Conservation (phyloP, 108 stramenopile species). For the Skeletonema costatum region DNA sequence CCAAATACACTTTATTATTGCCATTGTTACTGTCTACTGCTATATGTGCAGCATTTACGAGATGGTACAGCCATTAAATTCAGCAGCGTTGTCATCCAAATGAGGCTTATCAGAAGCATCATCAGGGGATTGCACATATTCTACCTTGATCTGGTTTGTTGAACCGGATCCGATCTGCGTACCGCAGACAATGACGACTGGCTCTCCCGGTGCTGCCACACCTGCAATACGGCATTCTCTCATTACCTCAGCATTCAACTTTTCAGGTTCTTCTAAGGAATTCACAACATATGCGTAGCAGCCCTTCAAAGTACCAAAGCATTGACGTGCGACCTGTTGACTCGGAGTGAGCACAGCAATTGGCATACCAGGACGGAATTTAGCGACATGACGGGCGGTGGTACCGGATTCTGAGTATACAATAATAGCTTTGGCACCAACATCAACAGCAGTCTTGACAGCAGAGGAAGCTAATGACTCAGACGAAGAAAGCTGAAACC, state of each 20-base stretch:
- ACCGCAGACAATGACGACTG: conserved; percentile 90
- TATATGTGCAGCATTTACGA: background rate
- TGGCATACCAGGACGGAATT: conserved; percentile 94
- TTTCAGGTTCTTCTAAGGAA: conserved; percentile 69
- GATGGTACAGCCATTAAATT: background rate
- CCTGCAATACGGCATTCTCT: conserved; percentile 32
- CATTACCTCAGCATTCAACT: conserved; percentile 38
- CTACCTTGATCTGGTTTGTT: conserved; percentile 83
- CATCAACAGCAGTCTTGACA: conserved; percentile 96
- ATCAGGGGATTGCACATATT: conserved; percentile 60
- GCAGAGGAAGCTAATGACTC: conserved; percentile 97
- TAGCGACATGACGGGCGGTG: conserved; percentile 94
- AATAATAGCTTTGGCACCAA: conserved; percentile 88
- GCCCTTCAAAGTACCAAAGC: conserved; percentile 79
- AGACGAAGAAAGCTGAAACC: conserved; percentile 61
- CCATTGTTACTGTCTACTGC: background rate
- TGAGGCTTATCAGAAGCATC: background rate
- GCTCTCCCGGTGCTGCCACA: conserved; percentile 82
- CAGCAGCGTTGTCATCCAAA: conserved; percentile 2
- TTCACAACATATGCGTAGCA: conserved; percentile 65
- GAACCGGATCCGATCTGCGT: conserved; percentile 48
- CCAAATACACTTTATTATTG: no score
- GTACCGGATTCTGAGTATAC: conserved; percentile 94
- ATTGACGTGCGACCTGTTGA: conserved; percentile 84
- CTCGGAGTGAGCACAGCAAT: conserved; percentile 84